Evolutionary conservation across 371 early-diverging fungal genomes (phyloP).

Genomic region (Apophysomyces variabilis): DNA sequence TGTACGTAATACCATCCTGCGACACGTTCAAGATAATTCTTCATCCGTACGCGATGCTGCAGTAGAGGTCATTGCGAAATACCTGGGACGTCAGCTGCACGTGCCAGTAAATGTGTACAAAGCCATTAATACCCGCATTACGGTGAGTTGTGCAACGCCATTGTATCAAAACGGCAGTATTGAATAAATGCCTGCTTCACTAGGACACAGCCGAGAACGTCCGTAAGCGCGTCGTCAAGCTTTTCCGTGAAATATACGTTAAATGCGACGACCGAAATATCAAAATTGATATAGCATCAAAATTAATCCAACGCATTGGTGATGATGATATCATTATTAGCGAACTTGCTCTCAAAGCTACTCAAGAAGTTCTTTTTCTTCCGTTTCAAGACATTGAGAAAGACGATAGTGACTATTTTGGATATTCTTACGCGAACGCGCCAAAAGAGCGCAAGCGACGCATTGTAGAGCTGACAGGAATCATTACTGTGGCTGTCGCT

Average conservation of each 20-base stretch:
- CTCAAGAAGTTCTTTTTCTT: constrained; percentile 77
- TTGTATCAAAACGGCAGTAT: background rate
- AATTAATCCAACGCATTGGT: constrained; percentile 69
- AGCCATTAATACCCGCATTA: constrained; percentile 70
- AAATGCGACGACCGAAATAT: constrained; percentile 52
- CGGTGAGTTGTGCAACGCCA: constrained; percentile 47
- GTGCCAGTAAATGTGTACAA: constrained; percentile 75
- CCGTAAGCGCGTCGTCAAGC: constrained; percentile 83
- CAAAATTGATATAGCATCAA: constrained; percentile 76
- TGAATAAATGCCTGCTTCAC: background rate
- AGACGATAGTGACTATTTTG: constrained; percentile 43
- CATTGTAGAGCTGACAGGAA: constrained; percentile 40
- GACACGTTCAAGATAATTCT: constrained; percentile 81
- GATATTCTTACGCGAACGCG: constrained; percentile 31
- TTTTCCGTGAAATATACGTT: constrained; percentile 74
- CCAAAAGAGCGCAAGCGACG: constrained; percentile 47
- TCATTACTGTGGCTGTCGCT: constrained; percentile 55
- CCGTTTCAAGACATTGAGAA: constrained; percentile 51
- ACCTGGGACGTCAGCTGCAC: constrained; percentile 63
- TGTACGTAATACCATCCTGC: constrained; percentile 71
- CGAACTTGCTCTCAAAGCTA: constrained; percentile 71
- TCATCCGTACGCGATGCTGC: constrained; percentile 92
- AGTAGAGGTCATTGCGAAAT: constrained; percentile 85
- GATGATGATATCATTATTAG: constrained; percentile 84
- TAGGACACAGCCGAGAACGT: constrained; percentile 88